These are phyloP conservation scores for Boletus vermiculosoides DNA, from an alignment of 768 basidiomycete genomes.

Conservation along the genomic window DNA sequence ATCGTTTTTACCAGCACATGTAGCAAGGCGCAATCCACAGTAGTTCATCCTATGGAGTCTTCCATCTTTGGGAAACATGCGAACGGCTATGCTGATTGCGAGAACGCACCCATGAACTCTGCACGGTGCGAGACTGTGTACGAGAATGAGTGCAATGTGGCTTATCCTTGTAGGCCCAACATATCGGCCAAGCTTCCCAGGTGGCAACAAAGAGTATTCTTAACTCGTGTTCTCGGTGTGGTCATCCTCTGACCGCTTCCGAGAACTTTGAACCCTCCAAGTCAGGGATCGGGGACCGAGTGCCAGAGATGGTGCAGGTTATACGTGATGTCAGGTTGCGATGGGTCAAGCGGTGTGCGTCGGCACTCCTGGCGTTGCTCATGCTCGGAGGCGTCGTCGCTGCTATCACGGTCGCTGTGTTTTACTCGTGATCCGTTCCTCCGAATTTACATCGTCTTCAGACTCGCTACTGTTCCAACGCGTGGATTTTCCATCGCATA, in stretches of 20 bases:
- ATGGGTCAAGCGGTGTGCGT: not conserved
- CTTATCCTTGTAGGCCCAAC: not conserved
- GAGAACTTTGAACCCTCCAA: not conserved
- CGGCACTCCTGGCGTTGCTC: too few relatives aligned
- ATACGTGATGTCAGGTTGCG: not conserved
- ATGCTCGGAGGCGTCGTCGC: not conserved
- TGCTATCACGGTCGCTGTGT: too few relatives aligned
- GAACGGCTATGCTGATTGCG: not conserved
- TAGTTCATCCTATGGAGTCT: conserved; percentile 2
- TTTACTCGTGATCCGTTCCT: not conserved
- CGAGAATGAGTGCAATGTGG: not conserved
- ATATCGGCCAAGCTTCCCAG: too few relatives aligned
- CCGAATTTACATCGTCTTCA: not conserved
- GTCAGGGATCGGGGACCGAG: too few relatives aligned
- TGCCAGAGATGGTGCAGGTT: not conserved
- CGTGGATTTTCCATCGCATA: not conserved
- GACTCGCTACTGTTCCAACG: not conserved
- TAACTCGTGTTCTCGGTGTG: not conserved
- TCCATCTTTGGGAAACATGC: not conserved
- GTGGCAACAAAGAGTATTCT: not conserved
- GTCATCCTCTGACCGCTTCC: not conserved
- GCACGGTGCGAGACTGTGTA: not conserved
- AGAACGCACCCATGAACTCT: not conserved
- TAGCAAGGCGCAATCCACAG: conserved; percentile 2
- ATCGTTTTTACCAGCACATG: conserved; percentile 3